phyloP scores from a whole-genome alignment of 2,329 filamentous ascomycete genomes.

The Cladophialophora yegresii region DNA sequence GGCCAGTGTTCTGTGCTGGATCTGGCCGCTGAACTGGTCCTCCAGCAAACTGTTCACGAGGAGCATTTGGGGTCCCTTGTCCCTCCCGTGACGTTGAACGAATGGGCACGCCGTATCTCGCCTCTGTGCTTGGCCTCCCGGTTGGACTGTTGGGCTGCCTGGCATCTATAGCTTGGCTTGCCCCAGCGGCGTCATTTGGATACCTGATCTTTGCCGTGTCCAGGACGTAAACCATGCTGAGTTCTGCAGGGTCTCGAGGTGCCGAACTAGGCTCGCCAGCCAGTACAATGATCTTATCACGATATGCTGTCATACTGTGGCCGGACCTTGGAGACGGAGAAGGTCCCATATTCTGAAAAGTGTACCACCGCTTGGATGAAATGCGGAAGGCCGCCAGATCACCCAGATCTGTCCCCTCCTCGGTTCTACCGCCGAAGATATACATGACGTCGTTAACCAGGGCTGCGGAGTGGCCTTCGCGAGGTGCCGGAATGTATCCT shows the following conservation, averaged over 20 bases:
- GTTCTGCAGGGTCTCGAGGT: slow-evolving; percentile 74
- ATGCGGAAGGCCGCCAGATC: slow-evolving; percentile 86
- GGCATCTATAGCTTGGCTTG: slow-evolving; percentile 44
- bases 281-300: slow-evolving; percentile 87
- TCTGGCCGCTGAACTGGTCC: slow-evolving; percentile 36
- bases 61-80: slow-evolving; percentile 42
- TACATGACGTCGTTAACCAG: slow-evolving; percentile 99
- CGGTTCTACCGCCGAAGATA: slow-evolving; percentile 92
- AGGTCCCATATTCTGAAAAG: slow-evolving; percentile 98
- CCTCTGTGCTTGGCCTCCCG: slow-evolving; percentile 50
- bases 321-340: slow-evolving; percentile 91
- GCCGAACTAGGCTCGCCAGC: slow-evolving; percentile 93
- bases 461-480: slow-evolving; percentile 91
- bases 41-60: slow-evolving; percentile 32
- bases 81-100: slow-evolving; percentile 48
- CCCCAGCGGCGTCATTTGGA: slow-evolving; percentile 67
- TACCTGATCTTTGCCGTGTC: slow-evolving; percentile 97
- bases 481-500: slow-evolving; percentile 89
- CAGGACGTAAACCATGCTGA: slow-evolving; percentile 85
- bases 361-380: slow-evolving; percentile 90
- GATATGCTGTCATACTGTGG: slow-evolving; percentile 95
- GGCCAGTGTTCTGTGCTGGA: slow-evolving; percentile 40
- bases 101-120: slow-evolving; percentile 47
- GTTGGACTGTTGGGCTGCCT: slow-evolving; percentile 43
- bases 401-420: slow-evolving; percentile 87